Evolutionary conservation across 2,329 filamentous ascomycete genomes (phyloP).

Genomic region (Torrubiella hemipterigena): DNA sequence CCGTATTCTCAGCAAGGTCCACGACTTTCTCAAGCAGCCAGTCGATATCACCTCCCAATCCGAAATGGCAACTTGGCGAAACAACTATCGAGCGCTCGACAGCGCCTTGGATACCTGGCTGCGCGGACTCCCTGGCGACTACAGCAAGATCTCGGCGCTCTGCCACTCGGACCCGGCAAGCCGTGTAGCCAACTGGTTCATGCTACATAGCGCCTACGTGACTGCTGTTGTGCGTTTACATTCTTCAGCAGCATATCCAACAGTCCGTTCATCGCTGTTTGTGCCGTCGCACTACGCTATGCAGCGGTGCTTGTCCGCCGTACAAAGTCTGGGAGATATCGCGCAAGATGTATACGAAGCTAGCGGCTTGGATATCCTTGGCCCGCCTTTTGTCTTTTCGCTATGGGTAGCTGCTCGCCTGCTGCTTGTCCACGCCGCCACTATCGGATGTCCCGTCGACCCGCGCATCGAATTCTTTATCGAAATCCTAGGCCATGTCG

Average conservation of each 20-base stretch:
- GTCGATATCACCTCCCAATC: slow-evolving; percentile 24
- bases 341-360: slow-evolving; percentile 30
- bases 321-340: slow-evolving; percentile 30
- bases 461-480: slow-evolving; percentile 30
- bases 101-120: slow-evolving; percentile 27
- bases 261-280: slow-evolving; percentile 25
- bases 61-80: slow-evolving; percentile 27
- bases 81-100: slow-evolving; percentile 26
- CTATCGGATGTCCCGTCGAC: slow-evolving; percentile 22
- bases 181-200: slow-evolving; percentile 33
- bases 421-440: slow-evolving; percentile 27
- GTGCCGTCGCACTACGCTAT: slow-evolving; percentile 30
- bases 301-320: slow-evolving; percentile 30
- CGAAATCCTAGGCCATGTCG: slow-evolving; percentile 26
- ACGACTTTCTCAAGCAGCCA: slow-evolving; percentile 27
- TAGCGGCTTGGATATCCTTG: slow-evolving; percentile 27
- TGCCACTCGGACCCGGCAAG: slow-evolving; percentile 32
- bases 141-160: slow-evolving; percentile 30
- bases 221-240: slow-evolving; percentile 30
- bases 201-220: slow-evolving; percentile 32
- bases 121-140: slow-evolving; percentile 29
- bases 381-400: slow-evolving; percentile 30
- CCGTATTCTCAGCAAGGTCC: slow-evolving; percentile 27
- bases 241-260: slow-evolving; percentile 29
- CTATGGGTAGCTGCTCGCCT: slow-evolving; percentile 30